These are phyloP conservation scores for Rhodamnia rubescens DNA, from an alignment of 345 rosid species.

Conservation along the genomic window DNA sequence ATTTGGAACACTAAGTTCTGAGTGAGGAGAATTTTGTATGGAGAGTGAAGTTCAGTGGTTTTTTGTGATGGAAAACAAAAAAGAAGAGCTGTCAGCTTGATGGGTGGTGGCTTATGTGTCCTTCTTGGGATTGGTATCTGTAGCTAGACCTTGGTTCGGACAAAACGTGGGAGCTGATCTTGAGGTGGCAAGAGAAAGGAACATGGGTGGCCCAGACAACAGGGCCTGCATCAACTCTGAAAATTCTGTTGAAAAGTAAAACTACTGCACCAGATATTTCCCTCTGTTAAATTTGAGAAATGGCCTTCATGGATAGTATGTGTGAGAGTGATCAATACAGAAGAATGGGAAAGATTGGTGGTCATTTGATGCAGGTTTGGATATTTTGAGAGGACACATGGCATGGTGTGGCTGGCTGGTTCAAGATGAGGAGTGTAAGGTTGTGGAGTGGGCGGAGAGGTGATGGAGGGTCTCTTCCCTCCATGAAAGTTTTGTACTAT, in stretches of 20 bases:
- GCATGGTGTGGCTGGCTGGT: conserved; percentile 14
- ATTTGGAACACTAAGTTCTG: not conserved
- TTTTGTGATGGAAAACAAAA: conserved; percentile 6
- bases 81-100: not conserved
- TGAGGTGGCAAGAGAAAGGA: conserved; percentile 1
- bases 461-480: not conserved
- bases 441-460: conserved; percentile 16
- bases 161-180: conserved; percentile 14
- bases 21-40: conserved; percentile 13
- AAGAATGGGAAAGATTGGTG: conserved; percentile 34
- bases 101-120: conserved; percentile 10
- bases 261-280: not conserved
- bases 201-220: not conserved
- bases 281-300: not conserved
- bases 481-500: not conserved
- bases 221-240: not conserved
- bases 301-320: not conserved
- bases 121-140: conserved; percentile 18
- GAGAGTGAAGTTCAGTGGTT: conserved; percentile 2
- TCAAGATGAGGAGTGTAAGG: conserved; percentile 60
- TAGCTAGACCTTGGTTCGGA: conserved; percentile 22
- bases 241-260: not conserved
- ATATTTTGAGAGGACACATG: conserved; percentile 54
- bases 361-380: conserved; percentile 27
- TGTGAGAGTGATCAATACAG: not conserved